Evolutionary conservation across 148 eudicot genomes (phyloP).

Genomic region (Limonium bicolor): DNA sequence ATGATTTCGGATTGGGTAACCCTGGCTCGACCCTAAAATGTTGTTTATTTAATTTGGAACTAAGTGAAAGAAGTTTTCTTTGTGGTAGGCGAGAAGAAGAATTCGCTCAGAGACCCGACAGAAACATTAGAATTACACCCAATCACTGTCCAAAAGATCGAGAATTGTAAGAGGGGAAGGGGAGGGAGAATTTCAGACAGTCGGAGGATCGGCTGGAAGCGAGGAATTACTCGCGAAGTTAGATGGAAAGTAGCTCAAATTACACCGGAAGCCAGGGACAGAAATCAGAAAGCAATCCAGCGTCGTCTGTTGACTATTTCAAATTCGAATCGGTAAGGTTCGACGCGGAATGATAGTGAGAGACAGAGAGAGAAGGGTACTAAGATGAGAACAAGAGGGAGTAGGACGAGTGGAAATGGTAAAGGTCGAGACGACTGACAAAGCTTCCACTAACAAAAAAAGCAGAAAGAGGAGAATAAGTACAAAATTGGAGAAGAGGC

Average conservation of each 20-base stretch:
- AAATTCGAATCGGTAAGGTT: background rate
- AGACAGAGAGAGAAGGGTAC: background rate
- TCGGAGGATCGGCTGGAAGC: no score
- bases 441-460: conserved; percentile 12
- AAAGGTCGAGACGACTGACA: conserved; percentile 18
- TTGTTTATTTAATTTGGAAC: background rate
- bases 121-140: background rate
- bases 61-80: no score
- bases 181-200: no score
- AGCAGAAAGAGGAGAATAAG: conserved; percentile 1
- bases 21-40: background rate
- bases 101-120: background rate
- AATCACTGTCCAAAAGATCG: background rate
- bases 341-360: background rate
- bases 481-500: background rate
- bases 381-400: background rate
- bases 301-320: conserved; percentile 6
- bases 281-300: background rate
- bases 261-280: background rate
- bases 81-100: no score
- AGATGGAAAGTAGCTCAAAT: background rate
- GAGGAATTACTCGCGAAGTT: no score
- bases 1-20: conserved; percentile 5
- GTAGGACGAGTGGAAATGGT: conserved; percentile 2
- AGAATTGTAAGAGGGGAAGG: background rate